Conservation (phyloP, 2,329 filamentous ascomycete species). For the Cadophora gregata region DNA sequence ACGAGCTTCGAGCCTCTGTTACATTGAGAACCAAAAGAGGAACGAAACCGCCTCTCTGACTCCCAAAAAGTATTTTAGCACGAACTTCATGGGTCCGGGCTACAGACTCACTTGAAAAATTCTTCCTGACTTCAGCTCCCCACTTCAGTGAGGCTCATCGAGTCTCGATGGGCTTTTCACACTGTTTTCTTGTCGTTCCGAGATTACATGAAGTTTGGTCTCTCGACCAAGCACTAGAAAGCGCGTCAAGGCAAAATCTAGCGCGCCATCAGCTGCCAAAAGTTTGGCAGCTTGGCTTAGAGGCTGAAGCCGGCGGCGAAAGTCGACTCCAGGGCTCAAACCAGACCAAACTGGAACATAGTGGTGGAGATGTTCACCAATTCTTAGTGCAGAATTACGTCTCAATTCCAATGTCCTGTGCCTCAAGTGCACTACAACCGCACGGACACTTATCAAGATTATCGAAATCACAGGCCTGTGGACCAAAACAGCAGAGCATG, state of each 20-base stretch:
- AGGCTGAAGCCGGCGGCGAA: too few relatives aligned
- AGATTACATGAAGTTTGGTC: not conserved
- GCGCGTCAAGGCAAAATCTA: not conserved
- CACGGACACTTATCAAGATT: not conserved
- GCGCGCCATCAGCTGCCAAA: not conserved
- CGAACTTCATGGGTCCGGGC: not conserved
- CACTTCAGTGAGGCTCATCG: not conserved
- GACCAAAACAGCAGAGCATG: not conserved
- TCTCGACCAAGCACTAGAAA: not conserved
- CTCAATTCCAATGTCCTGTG: not conserved
- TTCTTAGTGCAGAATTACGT: not conserved
- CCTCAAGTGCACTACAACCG: not conserved
- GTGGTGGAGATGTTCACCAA: not conserved
- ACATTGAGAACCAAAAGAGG: not conserved
- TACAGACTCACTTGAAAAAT: not conserved
- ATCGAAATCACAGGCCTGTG: not conserved
- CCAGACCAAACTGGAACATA: not conserved
- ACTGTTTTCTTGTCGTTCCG: not conserved
- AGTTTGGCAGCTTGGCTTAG: not conserved
- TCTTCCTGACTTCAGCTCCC: not conserved
- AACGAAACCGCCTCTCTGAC: not conserved
- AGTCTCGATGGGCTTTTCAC: not conserved
- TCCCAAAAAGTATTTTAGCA: not conserved
- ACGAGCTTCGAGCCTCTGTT: not conserved
- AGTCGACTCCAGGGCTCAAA: not conserved